phyloP scores from a whole-genome alignment of 352 stramenopile genomes.

The Globisporangium sylvaticum region DNA sequence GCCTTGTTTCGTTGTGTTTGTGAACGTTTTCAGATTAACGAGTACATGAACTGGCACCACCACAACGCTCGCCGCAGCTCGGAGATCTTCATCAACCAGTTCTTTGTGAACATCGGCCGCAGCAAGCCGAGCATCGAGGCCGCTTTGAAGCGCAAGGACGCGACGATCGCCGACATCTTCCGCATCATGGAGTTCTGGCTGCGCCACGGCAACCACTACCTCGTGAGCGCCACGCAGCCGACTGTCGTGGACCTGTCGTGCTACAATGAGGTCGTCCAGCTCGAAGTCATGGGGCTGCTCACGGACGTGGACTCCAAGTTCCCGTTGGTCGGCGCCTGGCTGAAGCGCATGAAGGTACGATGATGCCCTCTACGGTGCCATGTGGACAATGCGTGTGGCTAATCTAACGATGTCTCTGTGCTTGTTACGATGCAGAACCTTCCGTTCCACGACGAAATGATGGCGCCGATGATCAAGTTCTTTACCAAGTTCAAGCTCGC shows the following conservation, averaged over 20 bases:
- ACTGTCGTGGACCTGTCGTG: constrained; percentile 69
- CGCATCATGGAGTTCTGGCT: constrained; percentile 72
- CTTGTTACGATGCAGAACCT: constrained; percentile 25
- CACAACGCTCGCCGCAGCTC: constrained; percentile 58
- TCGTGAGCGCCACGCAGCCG: constrained; percentile 52
- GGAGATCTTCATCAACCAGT: constrained; percentile 60
- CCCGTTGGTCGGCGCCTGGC: constrained; percentile 46
- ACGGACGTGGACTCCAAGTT: constrained; percentile 42
- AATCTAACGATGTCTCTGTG: neutral
- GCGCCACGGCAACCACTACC: constrained; percentile 49
- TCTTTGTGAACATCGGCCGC: constrained; percentile 53
- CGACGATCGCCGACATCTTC: constrained; percentile 53
- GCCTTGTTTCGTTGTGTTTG: neutral
- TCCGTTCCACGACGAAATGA: constrained; percentile 59
- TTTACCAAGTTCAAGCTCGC: constrained; percentile 66
- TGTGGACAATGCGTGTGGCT: neutral
- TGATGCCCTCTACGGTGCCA: neutral
- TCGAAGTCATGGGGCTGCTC: constrained; percentile 65
- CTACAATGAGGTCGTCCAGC: constrained; percentile 75
- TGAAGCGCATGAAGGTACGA: constrained; percentile 72
- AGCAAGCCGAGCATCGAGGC: constrained; percentile 41
- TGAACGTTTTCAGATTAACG: constrained; percentile 43
- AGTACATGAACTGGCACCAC: constrained; percentile 83
- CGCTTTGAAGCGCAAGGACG: constrained; percentile 44
- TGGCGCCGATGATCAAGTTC: constrained; percentile 62